Base-by-base conservation (phyloP, 192 early-diverging fungal species). In the Tieghemiomyces parasiticus region DNA sequence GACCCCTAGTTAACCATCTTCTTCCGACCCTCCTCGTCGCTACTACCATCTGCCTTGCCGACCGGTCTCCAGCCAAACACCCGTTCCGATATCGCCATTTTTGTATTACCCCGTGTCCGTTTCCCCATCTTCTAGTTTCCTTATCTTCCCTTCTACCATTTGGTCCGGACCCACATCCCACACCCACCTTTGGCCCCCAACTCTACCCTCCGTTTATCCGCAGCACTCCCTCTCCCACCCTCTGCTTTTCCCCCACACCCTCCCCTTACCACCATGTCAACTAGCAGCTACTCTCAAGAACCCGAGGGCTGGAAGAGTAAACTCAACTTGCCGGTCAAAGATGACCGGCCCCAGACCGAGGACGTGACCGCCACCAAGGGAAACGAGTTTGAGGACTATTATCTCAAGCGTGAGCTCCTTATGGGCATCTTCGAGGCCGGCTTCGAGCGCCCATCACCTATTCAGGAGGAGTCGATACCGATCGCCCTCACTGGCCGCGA, bases 341-440 rank as follows among this genome's bases (percentile, higher is more conserved):
- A 98, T 73, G 73, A 65, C 58, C 82, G 95, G 35, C 91, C 90
- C n/a, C 86, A 99, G 73, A 99, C 93, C 49, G 87, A 89, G 73
- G 94, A 97, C 74, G 94, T 97, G 47, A 91, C 89, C 25, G 84
- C 81, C 24, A 99, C 96, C 58, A 97, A 99, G 75, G 96, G 96
- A 56, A 97, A 97, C 71, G 92, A 95, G 65, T 99, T 99, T 70
- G 93, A 97, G 71, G 96, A 99, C 73, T 99, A 95, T 71, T 95
- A 89, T 73, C 76, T 99, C 47, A 95, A 93, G 72, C 83, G 93
- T 46, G 91, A 95, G 68, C 77, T 99, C 51, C 73, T 95, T 48
- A 99, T 99, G 95, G 95, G 93, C 29, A 93, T 99, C 66, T 96
- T 95, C 67, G 94, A 97, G 74, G 91, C 92, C 29, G 96, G 96